Evolutionary conservation across 805 yeast genomes (phyloP), one percentile per base, ranked within the genome.

Genomic region (Lachancea lanzarotensis): DNA sequence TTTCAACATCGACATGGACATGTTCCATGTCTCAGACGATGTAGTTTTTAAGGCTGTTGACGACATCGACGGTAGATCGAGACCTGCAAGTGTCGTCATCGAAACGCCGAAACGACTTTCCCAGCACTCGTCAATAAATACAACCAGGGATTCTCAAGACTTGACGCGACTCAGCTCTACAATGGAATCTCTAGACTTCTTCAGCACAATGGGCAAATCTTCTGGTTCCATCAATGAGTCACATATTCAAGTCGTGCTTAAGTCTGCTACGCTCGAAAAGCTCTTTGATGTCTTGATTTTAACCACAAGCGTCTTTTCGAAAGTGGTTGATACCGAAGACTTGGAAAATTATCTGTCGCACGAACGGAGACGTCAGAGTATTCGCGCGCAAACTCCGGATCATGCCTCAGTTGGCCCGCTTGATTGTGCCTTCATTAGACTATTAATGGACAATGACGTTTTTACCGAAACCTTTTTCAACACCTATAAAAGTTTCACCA

Each of bases 231-330:
- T 66, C 19, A 64, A 66, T 44, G 50, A 69, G 54, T 46, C 68
- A 54, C 17, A 56, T 45, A 57, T 72, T 18, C 61, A 66, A 44
- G 82, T 78, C 7, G 82, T 75, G 6, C 65, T 79, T 22, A 81
- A 80, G 53, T 76, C 86, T 3, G 93, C 93, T 1, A 74, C 85
- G 1, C 65, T 87, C 45, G 93, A 86, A 36, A 79, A 80, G 53
- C 71, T 91, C 53, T 72, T 89, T 44, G 97, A 91, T 62, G 72
- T 90, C 18, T 65, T 91, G 42, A 88, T 91, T 4, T 71, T 76
- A 60, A 91, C 84, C 17, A 82, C 76, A 33, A 76, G 75, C 53
- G 79, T 76, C 45, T 88, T 78, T 57, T 67, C 72, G 2, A 68
- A 66, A 32, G 55, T 59, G 32, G 71, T 78, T 9, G 65, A 66